Evolutionary conservation across 2,329 filamentous ascomycete species (phyloP), one percentile per base, ranked within the genome.

Genomic region (Ophiocordyceps camponoti-rufipedis): DNA sequence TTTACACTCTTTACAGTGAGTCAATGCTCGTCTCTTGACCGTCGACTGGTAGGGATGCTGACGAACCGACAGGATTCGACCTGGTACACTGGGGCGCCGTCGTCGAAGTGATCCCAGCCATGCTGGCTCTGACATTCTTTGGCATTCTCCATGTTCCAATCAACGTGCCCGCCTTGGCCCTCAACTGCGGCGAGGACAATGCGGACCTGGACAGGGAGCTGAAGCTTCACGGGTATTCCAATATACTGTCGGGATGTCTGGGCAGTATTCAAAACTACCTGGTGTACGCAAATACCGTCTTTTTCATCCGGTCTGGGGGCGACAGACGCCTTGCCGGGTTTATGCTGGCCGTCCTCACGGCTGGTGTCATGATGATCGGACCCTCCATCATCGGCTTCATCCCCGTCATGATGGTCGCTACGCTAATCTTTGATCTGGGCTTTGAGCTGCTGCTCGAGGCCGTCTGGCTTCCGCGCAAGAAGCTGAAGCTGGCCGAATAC

Each of bases 261-360:
- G 91, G 91, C 12, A 95, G 88, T 57, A 93, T 98, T 48, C 74
- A 93, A 62, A 98, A 98, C 60, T 98, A 98, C 57, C 74, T 98
- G 2, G 91, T 98, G 1, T 98, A 96, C 56, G 89, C 89, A 48
- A 98, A 98, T 59, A 95, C 87, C 50, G 75, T 94, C n/a, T 78
- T 98, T 47, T 96, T 98, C 62, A 94, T 96, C 58, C 78, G 84
- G 28, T 94, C 87, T 42, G 91, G 91, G 14, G 91, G 89, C 18
- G 78, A 93, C 57, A 88, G 78, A 54, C 80, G 91, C 43, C 66
- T 94, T 41, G 91, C 88, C 9, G 91, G 91, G 3, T 72, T 88
- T 28, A 75, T 95, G 68, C 72, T 98, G 44, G 91, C 91, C 1
- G 64, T 72, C 19, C 75, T 83, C 5, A 98, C 91, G 0, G 78